Evolutionary conservation across 345 rosid species (phyloP).

Genomic region (Turnera subulata): DNA sequence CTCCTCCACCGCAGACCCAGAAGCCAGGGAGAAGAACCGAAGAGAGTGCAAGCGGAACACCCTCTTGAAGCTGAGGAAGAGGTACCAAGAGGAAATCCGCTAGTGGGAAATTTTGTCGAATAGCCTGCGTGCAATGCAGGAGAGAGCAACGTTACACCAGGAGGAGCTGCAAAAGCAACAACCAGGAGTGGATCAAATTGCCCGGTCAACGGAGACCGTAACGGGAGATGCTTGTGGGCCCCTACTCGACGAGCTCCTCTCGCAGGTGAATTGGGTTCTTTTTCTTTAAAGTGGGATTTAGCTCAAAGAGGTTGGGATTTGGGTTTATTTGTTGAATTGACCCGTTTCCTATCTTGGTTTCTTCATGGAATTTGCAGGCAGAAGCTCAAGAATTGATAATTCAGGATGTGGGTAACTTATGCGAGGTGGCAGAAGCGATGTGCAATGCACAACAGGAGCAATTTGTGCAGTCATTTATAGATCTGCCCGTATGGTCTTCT

Average conservation of each 20-base stretch:
- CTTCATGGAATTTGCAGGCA: conserved; percentile 53
- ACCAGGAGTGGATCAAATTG: conserved; percentile 9
- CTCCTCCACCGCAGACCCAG: conserved; percentile 29
- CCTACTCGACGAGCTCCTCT: conserved; percentile 48
- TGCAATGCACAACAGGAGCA: conserved; percentile 47
- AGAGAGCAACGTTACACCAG: conserved; percentile 25
- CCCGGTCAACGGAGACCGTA: conserved; percentile 10
- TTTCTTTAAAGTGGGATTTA: background rate
- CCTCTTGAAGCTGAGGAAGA: conserved; percentile 46
- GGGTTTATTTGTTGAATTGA: background rate
- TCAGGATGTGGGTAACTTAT: conserved; percentile 43
- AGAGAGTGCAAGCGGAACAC: conserved; percentile 39
- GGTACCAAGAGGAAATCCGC: conserved; percentile 56
- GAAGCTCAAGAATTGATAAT: conserved; percentile 63
- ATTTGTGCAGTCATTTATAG: conserved; percentile 33
- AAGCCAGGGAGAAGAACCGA: conserved; percentile 40
- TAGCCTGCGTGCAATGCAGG: conserved; percentile 49
- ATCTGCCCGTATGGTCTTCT: conserved; percentile 76
- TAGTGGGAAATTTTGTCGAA: conserved; percentile 64
- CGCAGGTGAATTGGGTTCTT: conserved; percentile 48
- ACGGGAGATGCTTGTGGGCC: conserved; percentile 22
- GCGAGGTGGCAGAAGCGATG: conserved; percentile 61
- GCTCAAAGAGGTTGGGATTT: background rate
- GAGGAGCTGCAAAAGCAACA: conserved; percentile 8
- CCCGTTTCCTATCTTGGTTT: background rate